These are phyloP conservation scores for Solanum chiquidenum DNA, from an alignment of 257 asterid species.

Conservation along the genomic window DNA sequence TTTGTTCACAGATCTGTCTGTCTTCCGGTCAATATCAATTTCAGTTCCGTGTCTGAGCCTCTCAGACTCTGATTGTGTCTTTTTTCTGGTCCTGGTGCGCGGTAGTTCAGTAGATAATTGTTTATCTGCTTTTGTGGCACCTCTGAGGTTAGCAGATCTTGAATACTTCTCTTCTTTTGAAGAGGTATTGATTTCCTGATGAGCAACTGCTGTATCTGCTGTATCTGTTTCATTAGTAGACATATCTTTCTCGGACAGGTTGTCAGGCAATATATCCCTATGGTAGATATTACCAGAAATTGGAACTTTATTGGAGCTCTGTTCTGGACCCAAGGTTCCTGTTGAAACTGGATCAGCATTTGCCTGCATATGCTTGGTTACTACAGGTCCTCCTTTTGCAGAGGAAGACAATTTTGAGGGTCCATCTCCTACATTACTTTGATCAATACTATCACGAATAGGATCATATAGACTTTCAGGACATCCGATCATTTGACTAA, in stretches of 20 bases:
- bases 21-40: conserved; percentile 19
- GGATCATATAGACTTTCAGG: conserved; percentile 41
- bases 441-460: conserved; percentile 29
- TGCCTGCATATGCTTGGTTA: conserved; percentile 21
- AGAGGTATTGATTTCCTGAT: conserved; percentile 12
- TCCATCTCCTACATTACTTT: conserved; percentile 18
- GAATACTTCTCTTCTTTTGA: conserved; percentile 29
- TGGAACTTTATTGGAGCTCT: conserved; percentile 12
- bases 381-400: conserved; percentile 42
- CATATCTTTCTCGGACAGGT: conserved; percentile 5
- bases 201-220: conserved; percentile 8
- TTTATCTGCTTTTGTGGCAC: conserved; percentile 14
- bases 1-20: conserved; percentile 17
- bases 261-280: not conserved
- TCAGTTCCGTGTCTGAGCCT: conserved; percentile 25
- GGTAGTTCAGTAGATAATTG: conserved; percentile 18
- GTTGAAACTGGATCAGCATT: conserved; percentile 10
- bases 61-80: conserved; percentile 23
- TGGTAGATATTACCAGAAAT: conserved; percentile 8
- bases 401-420: conserved; percentile 21
- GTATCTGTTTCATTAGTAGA: not conserved
- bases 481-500: conserved; percentile 41
- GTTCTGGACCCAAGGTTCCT: conserved; percentile 13
- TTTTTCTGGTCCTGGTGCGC: conserved; percentile 11
- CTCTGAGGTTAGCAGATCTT: conserved; percentile 12